A percentile compares a stretch with the other conserved stretches of the same genome.
These are phyloP conservation scores for Termitomyces sp. DNA, from an alignment of 768 basidiomycete species.

Conservation along the genomic window DNA sequence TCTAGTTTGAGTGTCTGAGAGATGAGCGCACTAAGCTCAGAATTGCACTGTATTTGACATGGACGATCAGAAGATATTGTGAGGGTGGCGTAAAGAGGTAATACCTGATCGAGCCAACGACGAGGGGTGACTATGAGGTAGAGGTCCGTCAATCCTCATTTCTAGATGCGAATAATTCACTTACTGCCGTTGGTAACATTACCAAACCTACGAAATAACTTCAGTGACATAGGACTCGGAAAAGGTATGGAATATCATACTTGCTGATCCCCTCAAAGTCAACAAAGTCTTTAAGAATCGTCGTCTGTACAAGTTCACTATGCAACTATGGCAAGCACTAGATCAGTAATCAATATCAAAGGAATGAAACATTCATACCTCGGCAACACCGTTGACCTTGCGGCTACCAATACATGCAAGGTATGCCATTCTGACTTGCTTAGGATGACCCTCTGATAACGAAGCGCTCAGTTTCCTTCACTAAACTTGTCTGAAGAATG, in stretches of 20 bases:
- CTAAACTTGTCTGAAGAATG: background rate
- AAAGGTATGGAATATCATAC: constrained; percentile 28
- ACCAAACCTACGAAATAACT: constrained; percentile 46
- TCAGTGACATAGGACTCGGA: background rate
- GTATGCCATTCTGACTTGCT: constrained; percentile 88
- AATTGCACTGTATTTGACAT: constrained; percentile 65
- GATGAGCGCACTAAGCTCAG: constrained; percentile 79
- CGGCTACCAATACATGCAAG: constrained; percentile 73
- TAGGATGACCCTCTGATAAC: constrained; percentile 69
- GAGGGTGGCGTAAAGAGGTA: background rate
- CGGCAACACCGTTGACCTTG: constrained; percentile 95
- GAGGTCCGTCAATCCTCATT: background rate
- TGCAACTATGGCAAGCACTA: constrained; percentile 45
- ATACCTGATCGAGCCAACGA: constrained; percentile 81
- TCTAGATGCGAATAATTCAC: constrained; percentile 20
- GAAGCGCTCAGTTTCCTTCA: background rate
- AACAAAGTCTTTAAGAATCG: constrained; percentile 88
- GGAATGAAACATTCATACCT: constrained; percentile 34
- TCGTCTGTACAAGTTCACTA: constrained; percentile 80
- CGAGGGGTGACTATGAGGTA: constrained; percentile 70
- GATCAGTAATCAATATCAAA: background rate
- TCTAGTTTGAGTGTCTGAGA: constrained; percentile 72
- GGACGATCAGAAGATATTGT: background rate
- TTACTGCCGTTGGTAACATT: constrained; percentile 93
- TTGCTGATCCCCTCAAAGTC: constrained; percentile 88